Evolutionary conservation across 164 flowering plant species (phyloP), one percentile per base, ranked within the genome.

Genomic region (Macadamia integrifolia): DNA sequence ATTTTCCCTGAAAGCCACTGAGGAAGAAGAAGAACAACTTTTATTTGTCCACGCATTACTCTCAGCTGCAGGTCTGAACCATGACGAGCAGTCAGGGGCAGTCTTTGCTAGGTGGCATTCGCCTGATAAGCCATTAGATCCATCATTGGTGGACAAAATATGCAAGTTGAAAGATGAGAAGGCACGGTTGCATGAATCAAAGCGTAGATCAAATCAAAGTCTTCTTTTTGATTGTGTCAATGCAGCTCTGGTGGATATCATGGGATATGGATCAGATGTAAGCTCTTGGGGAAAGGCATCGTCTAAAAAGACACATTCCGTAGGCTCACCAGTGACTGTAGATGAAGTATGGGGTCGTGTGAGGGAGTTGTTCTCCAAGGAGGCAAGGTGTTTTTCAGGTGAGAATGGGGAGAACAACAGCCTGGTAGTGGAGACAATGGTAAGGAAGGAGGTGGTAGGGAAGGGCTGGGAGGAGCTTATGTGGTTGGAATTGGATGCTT

Each of bases 191-290:
- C 82, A 77, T 5, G 91, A 87, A 75, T 86, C 83, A 1, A 88
- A 77, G 72, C 81, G 86, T 68, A 77, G 90, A 73, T 92, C 94
- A 59, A 86, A 73, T 18, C 74, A 80, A 40, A 86, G 85, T 80
- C 98, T 94, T 46, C 79, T 86, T 6, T 92, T 82, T 31, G 99
- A 94, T 66, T 83, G 88, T 71, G 92, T 92, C 1, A 92, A 94
- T 76, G 87, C 79, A 62, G 92, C 88, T 3, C 68, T 94, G 17
- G 68, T 78, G 58, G 88, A 89, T 23, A 78, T 85, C 52, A 65
- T 77, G 9, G 76, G 78, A 3, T 58, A 64, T 57, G 70, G 72
- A 9, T 60, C 71, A 3, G 74, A 74, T n/a, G 53, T 69, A 40
- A 64, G 71, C 69, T 66, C 49, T 23, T 73, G 71, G 66, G 53